These are phyloP conservation scores for Colletotrichum echinochloae DNA, from an alignment of 2,329 filamentous ascomycete genomes.

Conservation along the genomic window DNA sequence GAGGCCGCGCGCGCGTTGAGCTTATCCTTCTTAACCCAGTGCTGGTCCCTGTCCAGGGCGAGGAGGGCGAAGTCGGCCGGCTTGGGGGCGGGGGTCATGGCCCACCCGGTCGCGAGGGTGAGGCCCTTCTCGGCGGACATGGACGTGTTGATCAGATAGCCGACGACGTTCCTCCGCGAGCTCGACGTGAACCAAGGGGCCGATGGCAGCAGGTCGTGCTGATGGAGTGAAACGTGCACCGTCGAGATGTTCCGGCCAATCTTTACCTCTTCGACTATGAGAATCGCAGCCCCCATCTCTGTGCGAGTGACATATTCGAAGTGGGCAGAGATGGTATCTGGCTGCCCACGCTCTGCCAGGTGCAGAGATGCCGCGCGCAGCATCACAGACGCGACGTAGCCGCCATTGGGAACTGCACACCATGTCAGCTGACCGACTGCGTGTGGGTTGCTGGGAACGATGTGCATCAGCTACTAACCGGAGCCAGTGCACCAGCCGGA, in stretches of 20 bases:
- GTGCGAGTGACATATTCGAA: slow-evolving; percentile 58
- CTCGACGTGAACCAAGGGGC: slow-evolving; percentile 52
- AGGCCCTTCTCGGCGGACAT: slow-evolving; percentile 50
- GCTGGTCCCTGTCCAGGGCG: slow-evolving; percentile 43
- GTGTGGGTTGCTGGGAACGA: too few species aligned
- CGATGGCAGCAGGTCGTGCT: slow-evolving; percentile 49
- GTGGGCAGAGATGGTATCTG: slow-evolving; percentile 54
- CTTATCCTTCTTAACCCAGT: slow-evolving; percentile 45
- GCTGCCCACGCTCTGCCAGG: slow-evolving; percentile 49
- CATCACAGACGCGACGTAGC: slow-evolving; percentile 58
- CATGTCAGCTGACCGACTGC: background rate
- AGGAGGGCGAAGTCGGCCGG: slow-evolving; percentile 46
- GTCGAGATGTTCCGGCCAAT: slow-evolving; percentile 56
- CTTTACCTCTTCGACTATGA: slow-evolving; percentile 57
- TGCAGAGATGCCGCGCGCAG: slow-evolving; percentile 52
- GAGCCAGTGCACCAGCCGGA: slow-evolving; percentile 46
- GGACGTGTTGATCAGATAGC: slow-evolving; percentile 55
- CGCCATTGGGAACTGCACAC: slow-evolving; percentile 57
- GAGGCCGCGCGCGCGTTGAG: slow-evolving; percentile 16
- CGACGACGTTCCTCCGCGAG: slow-evolving; percentile 49
- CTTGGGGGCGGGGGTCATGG: slow-evolving; percentile 38
- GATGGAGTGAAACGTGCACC: slow-evolving; percentile 57
- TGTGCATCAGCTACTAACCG: slow-evolving; percentile 26
- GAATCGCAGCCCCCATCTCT: slow-evolving; percentile 50
- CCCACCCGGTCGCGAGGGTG: slow-evolving; percentile 33